Evolutionary conservation across 768 basidiomycete genomes (phyloP), one percentile per base, ranked within the genome.

Genomic region (Trametes elegans): DNA sequence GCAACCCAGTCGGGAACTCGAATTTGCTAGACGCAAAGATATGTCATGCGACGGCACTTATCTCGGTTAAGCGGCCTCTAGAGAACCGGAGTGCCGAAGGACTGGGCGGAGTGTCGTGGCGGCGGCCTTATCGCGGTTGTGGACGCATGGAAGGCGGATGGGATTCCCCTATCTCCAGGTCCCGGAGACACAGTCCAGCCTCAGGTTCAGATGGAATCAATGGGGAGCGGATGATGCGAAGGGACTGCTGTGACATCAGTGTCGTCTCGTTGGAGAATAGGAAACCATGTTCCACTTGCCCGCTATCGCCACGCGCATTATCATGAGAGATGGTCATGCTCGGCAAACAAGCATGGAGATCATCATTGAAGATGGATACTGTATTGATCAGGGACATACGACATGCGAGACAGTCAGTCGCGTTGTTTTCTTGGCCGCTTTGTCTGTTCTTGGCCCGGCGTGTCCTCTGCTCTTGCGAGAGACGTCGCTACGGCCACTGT

Each of bases 391-490:
- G 28, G 18, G 19, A 13, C 13, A 34, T 14, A 41, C 18, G 23
- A 42, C 31, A 27, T 32, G 31, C 10, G n/a, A 14, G 31, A 34
- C 8, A 31, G 5, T 60, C 36, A 60, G 14, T 31, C 40, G 46
- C 27, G 39, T 16, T 53, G 41, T 26, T 46, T 50, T 19, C 26
- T 60, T 19, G 32, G 19, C 26, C 51, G 44, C 34, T 32, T 57
- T 46, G 31, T 53, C 13, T 28, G 34, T 11, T 44, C 41, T 16
- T 28, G 27, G 6, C 16, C 54, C 9, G 32, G 16, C 11, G 19
- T 19, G 7, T 8, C 41, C 0, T 53, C 50, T 14, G 5, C 16
- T 18, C 51, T 9, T 2, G 7, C 6, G 3, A 16, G n/a, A 11
- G 49, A 32, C 8, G 43, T 11, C 4, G 21, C 28, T 2, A 21